phyloP scores from a whole-genome alignment of 2,329 filamentous ascomycete species.

The Diaporthe destruens region DNA sequence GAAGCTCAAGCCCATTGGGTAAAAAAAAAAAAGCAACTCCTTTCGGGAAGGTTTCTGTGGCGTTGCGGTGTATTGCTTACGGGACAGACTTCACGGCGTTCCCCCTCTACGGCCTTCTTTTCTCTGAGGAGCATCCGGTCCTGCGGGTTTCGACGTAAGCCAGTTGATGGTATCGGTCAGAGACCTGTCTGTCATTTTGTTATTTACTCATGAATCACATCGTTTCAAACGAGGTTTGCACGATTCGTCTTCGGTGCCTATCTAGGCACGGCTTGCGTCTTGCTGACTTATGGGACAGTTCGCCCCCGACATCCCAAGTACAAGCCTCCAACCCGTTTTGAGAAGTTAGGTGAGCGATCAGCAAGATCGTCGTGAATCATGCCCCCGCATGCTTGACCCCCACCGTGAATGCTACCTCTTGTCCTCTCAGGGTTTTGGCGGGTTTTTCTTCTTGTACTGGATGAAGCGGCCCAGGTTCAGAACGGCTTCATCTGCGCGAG shows the following conservation, averaged over 20 bases:
- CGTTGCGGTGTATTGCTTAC: slow-evolving; percentile 33
- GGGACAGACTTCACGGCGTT: slow-evolving; percentile 17
- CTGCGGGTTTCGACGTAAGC: not conserved
- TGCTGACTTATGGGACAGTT: slow-evolving; percentile 38
- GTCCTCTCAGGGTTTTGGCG: slow-evolving; percentile 48
- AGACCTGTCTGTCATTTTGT: slow-evolving; percentile 20
- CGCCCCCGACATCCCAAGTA: not conserved
- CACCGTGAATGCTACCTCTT: slow-evolving; percentile 18
- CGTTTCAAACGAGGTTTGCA: slow-evolving; percentile 34
- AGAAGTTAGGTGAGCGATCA: slow-evolving; percentile 29
- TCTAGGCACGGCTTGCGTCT: slow-evolving; percentile 29
- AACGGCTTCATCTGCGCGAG: slow-evolving; percentile 70
- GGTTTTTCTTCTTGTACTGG: slow-evolving; percentile 73
- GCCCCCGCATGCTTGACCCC: not conserved
- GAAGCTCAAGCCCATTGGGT: slow-evolving; percentile 70
- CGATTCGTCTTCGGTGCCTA: slow-evolving; percentile 30
- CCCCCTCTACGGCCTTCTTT: not conserved
- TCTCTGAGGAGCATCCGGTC: not conserved
- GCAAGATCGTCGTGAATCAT: slow-evolving; percentile 7
- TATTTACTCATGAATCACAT: slow-evolving; percentile 33
- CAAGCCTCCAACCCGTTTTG: not conserved
- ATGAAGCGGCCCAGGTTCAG: slow-evolving; percentile 73
- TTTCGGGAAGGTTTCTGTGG: slow-evolving; percentile 7
- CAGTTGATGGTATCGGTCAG: not conserved
- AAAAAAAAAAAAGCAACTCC: slow-evolving; percentile 46